These are phyloP conservation scores for Fragaria nilgerrensis DNA, from an alignment of 306 rosid genomes.

Conservation along the genomic window DNA sequence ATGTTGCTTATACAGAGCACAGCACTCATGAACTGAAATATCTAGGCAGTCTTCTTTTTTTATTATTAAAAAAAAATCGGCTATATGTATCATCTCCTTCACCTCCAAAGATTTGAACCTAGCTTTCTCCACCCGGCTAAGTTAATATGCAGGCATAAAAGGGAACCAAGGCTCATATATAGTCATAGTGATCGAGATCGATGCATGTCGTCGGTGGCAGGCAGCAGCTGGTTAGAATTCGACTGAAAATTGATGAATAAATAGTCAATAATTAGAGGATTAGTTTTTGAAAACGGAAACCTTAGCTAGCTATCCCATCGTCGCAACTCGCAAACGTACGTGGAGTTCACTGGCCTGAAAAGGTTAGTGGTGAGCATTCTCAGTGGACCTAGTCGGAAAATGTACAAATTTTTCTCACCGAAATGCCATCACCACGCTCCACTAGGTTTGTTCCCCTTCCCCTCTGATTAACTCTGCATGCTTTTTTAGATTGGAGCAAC, in stretches of 20 bases:
- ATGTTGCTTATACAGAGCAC: neutral
- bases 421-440: constrained; percentile 18
- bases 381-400: constrained; percentile 36
- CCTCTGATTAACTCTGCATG: neutral
- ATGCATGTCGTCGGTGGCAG: neutral
- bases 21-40: neutral
- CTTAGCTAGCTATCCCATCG: neutral
- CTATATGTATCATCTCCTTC: no score
- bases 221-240: neutral
- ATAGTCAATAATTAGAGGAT: neutral
- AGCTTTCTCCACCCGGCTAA: no score
- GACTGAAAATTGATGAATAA: neutral
- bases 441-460: neutral
- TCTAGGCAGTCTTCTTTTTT: no score
- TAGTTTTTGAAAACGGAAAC: neutral
- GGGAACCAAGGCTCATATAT: no score
- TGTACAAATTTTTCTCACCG: constrained; percentile 8
- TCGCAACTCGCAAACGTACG: neutral
- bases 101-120: neutral
- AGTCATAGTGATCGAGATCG: neutral
- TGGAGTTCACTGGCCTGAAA: neutral
- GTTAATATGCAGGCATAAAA: no score
- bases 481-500: neutral
- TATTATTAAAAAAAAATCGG: no score
- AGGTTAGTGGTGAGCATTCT: neutral